Evolutionary conservation across 768 basidiomycete genomes (phyloP).

Genomic region (Mycena chlorophos): DNA sequence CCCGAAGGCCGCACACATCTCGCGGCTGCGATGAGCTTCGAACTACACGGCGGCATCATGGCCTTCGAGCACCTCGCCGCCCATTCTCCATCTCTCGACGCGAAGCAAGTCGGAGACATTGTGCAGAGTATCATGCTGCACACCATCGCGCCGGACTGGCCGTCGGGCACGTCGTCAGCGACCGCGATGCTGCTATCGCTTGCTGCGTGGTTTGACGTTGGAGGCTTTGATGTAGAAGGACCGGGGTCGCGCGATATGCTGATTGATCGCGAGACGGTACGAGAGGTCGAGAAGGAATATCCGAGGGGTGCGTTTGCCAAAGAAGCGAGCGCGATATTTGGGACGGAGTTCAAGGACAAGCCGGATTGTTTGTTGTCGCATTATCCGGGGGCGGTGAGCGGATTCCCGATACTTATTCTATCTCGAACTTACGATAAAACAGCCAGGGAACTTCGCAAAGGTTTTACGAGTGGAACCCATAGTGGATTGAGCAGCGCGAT

Average conservation of each 20-base stretch:
- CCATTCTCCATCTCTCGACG: conserved; percentile 3
- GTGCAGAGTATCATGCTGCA: conserved; percentile 26
- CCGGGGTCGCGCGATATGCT: conserved; percentile 14
- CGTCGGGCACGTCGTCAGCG: conserved; percentile 19
- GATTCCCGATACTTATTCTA: neutral
- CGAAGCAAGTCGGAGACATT: conserved; percentile 20
- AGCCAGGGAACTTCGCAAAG: neutral
- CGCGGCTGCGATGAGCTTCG: conserved; percentile 13
- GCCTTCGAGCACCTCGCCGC: conserved; percentile 10
- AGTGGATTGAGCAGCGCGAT: too few species aligned
- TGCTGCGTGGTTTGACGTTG: conserved; percentile 18
- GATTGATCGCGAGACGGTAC: conserved; percentile 16
- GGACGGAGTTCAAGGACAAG: conserved; percentile 15
- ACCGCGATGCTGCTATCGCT: conserved; percentile 17
- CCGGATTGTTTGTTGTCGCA: conserved; percentile 21
- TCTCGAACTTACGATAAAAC: neutral
- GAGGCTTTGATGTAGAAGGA: conserved; percentile 15
- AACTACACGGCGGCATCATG: conserved; percentile 13
- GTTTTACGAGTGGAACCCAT: neutral
- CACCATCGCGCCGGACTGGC: conserved; percentile 10
- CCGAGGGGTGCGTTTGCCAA: conserved; percentile 12
- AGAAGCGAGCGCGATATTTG: conserved; percentile 9
- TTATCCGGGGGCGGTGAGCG: conserved; percentile 8
- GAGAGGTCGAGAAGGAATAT: conserved; percentile 24
- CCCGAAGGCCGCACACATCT: conserved; percentile 4